These are phyloP conservation scores for Pelargonium nanum DNA, from an alignment of 345 rosid species.

Conservation along the genomic window DNA sequence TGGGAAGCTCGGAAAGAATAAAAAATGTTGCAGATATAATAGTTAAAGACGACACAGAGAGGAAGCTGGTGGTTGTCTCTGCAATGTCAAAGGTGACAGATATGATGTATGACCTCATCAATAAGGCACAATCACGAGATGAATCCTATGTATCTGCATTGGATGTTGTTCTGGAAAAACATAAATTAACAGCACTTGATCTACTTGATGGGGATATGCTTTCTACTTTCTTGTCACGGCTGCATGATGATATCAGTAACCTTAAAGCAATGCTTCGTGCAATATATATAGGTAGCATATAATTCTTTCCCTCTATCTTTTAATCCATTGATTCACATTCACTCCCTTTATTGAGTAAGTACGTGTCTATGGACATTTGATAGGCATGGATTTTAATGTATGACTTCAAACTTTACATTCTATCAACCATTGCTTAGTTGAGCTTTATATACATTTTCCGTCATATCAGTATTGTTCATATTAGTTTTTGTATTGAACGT, in stretches of 20 bases:
- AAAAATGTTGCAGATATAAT: conserved; percentile 75
- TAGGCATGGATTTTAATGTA: neutral
- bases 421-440: too few species aligned
- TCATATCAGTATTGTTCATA: neutral
- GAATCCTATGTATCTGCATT: conserved; percentile 65
- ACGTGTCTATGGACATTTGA: neutral
- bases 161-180: conserved; percentile 76
- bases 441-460: too few species aligned
- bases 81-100: conserved; percentile 99
- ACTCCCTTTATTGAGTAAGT: too few species aligned
- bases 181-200: conserved; percentile 60
- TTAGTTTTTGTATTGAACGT: too few species aligned
- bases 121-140: conserved; percentile 79
- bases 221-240: conserved; percentile 56
- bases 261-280: conserved; percentile 98
- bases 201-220: conserved; percentile 74
- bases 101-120: conserved; percentile 90
- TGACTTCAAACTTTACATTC: neutral
- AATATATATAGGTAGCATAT: conserved; percentile 65
- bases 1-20: conserved; percentile 77
- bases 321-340: too few species aligned
- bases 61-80: conserved; percentile 81
- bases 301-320: neutral
- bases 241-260: conserved; percentile 68
- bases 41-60: conserved; percentile 49